Evolutionary conservation across 2,329 filamentous ascomycete species (phyloP).

Genomic region (Exophiala xenobiotica): DNA sequence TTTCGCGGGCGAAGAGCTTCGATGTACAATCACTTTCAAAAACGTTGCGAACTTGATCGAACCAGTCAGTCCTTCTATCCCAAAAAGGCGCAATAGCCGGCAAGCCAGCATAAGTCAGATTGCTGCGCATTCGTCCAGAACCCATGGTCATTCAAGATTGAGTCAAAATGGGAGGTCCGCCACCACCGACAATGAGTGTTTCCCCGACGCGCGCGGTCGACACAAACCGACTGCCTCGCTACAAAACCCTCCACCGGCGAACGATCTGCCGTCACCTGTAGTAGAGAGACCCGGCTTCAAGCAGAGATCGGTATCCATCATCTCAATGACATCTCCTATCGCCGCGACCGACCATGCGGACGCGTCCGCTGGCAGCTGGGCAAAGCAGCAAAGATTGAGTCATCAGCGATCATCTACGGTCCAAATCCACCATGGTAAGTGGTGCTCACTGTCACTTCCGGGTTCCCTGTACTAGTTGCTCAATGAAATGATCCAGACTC

Average conservation of each 20-base stretch:
- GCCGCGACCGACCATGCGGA: conserved; percentile 10
- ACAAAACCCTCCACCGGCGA: conserved; percentile 39
- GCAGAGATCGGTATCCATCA: conserved; percentile 76
- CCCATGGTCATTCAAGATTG: conserved; percentile 1
- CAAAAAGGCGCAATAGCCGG: conserved; percentile 29
- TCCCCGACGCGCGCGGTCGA: conserved; percentile 19
- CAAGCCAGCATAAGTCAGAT: conserved; percentile 28
- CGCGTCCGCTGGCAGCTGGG: conserved; percentile 8
- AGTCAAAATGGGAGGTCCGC: conserved; percentile 15
- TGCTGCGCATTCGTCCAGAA: conserved; percentile 16
- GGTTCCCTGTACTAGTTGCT: too few species aligned
- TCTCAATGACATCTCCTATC: conserved; percentile 62
- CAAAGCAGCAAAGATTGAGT: conserved; percentile 17
- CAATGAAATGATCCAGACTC: conserved; percentile 3
- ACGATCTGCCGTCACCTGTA: conserved; percentile 11
- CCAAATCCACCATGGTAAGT: conserved; percentile 22
- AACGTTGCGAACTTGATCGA: conserved; percentile 65
- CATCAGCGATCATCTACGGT: conserved; percentile 29
- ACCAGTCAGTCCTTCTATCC: conserved; percentile 32
- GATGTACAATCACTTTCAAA: conserved; percentile 94
- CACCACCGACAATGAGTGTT: conserved; percentile 11
- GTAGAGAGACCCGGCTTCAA: conserved; percentile 49
- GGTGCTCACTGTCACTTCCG: too few species aligned
- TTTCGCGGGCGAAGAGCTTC: conserved; percentile 93
- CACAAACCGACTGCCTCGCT: conserved; percentile 43